Evolutionary conservation across 257 asterid species (phyloP).

Genomic region (Ehretia macrophylla): DNA sequence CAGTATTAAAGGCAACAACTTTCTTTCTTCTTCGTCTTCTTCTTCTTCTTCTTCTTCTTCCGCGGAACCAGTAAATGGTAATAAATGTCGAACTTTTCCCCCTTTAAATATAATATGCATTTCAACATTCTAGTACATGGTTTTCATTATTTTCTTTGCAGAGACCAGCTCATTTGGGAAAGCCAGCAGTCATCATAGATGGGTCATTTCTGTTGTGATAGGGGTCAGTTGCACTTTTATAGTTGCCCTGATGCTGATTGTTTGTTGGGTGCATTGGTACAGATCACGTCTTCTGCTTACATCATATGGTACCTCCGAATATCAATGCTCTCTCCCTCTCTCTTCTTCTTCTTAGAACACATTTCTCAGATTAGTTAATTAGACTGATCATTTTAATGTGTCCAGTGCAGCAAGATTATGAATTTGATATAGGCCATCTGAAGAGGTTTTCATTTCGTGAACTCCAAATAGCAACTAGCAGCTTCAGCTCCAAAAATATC

Average conservation of each 20-base stretch:
- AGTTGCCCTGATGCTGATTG: conserved; percentile 43
- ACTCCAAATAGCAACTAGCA: conserved; percentile 71
- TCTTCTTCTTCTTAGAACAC: conserved; percentile 2
- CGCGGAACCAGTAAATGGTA: conserved; percentile 66
- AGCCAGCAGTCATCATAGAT: conserved; percentile 41
- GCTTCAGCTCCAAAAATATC: conserved; percentile 71
- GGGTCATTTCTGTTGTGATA: conserved; percentile 39
- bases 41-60: conserved; percentile 57
- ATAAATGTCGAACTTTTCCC: not conserved
- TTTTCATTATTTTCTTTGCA: conserved; percentile 24
- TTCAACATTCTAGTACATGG: conserved; percentile 5
- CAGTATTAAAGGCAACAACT: conserved; percentile 84
- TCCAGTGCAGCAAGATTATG: conserved; percentile 81
- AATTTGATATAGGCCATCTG: conserved; percentile 55
- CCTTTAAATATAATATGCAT: conserved; percentile 1
- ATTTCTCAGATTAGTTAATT: not conserved
- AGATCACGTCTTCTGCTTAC: conserved; percentile 48
- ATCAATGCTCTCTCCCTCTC: not conserved
- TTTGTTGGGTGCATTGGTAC: conserved; percentile 69
- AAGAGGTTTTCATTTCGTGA: conserved; percentile 79
- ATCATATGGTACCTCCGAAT: conserved; percentile 53
- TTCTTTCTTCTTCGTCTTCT: conserved; percentile 65
- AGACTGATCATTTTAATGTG: conserved; percentile 14
- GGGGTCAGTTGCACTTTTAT: conserved; percentile 60
- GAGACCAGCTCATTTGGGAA: conserved; percentile 43